Percentiles rank a stretch among this genome's conserved stretches.
Conservation (phyloP, 257 asterid genomes). For the Solanum neorickii region DNA sequence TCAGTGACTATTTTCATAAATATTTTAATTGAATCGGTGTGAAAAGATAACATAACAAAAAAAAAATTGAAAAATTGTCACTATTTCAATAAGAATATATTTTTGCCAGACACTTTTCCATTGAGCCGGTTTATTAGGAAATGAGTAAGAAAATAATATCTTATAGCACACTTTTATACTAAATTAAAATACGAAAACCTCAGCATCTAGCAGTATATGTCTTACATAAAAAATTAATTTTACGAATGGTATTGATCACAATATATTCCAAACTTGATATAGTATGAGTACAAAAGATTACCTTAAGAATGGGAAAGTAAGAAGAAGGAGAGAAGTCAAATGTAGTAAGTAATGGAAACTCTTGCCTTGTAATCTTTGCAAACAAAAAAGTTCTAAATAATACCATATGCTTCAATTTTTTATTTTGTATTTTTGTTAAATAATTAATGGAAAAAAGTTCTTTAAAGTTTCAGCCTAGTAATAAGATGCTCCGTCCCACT, state of each 20-base stretch:
- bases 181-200: too few species aligned
- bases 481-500: constrained; percentile 55
- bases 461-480: neutral
- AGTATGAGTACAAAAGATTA: neutral
- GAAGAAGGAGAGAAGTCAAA: neutral
- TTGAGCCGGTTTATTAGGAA: too few species aligned
- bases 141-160: neutral
- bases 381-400: neutral
- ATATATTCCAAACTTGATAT: neutral
- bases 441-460: neutral
- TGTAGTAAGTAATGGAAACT: neutral
- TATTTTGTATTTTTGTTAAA: neutral
- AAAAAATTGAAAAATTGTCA: neutral
- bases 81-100: too few species aligned
- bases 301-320: neutral
- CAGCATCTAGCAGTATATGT: too few species aligned
- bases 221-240: neutral
- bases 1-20: neutral
- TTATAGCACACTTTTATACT: neutral
- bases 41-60: too few species aligned
- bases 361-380: constrained; percentile 24
- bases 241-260: neutral
- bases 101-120: neutral
- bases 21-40: too few species aligned
- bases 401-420: neutral